Conservation (phyloP, 2,329 filamentous ascomycete genomes). For the Neofusicoccum ribis region DNA sequence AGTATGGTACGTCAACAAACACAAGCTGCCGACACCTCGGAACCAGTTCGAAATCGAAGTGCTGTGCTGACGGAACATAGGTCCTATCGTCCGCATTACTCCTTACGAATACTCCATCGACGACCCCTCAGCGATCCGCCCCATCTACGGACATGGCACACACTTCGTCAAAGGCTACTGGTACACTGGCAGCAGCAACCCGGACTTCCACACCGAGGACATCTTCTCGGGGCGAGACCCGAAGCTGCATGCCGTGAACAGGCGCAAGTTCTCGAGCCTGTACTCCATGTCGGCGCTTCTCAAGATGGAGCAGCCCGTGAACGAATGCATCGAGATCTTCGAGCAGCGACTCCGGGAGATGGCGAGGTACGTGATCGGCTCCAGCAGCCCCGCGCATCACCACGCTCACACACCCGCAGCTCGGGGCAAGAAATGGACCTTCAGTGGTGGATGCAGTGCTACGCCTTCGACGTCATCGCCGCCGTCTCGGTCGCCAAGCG, state of each 20-base stretch:
- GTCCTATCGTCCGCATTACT: conserved; percentile 30
- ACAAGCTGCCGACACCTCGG: background rate
- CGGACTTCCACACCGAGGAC: conserved; percentile 32
- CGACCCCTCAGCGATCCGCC: conserved; percentile 31
- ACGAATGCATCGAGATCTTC: background rate
- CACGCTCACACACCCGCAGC: background rate
- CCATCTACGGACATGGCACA: conserved; percentile 39
- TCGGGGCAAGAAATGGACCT: conserved; percentile 38
- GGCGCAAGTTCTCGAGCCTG: background rate
- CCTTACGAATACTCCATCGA: conserved; percentile 33
- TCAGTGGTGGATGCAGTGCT: conserved; percentile 48
- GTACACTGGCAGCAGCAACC: conserved; percentile 35
- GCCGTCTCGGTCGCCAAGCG: conserved; percentile 48
- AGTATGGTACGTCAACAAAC: background rate
- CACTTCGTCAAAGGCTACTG: conserved; percentile 55
- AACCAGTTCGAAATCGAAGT: background rate
- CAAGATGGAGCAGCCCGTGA: background rate
- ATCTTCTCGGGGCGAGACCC: background rate
- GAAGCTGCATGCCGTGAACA: background rate
- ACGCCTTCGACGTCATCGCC: conserved; percentile 55
- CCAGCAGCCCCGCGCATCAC: too few relatives aligned
- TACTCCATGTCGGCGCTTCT: background rate
- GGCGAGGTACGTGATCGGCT: background rate
- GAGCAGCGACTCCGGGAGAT: background rate
- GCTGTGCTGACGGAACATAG: conserved; percentile 24